Evolutionary conservation across 2,329 filamentous ascomycete genomes (phyloP).

Genomic region (Ploettnerulaceae sp.): DNA sequence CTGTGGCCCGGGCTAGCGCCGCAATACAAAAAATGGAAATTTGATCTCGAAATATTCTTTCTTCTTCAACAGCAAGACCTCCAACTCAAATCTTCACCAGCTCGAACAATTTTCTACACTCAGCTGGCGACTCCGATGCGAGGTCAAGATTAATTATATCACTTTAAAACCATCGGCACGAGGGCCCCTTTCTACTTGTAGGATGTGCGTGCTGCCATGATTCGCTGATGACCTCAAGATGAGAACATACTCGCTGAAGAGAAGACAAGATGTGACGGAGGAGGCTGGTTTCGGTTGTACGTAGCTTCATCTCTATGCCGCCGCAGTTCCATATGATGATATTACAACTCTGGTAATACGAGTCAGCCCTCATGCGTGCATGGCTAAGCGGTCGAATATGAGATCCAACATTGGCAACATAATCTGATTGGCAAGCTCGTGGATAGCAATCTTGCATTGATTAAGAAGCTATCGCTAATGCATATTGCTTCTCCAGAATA

Average conservation of each 20-base stretch:
- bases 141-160: slow-evolving; percentile 61
- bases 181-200: slow-evolving; percentile 46
- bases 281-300: not conserved
- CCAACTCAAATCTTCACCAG: slow-evolving; percentile 72
- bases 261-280: not conserved
- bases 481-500: too few relatives aligned
- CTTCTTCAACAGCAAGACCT: slow-evolving; percentile 54
- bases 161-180: slow-evolving; percentile 81
- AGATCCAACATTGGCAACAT: slow-evolving; percentile 33
- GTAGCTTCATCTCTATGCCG: slow-evolving; percentile 5
- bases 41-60: slow-evolving; percentile 30
- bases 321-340: slow-evolving; percentile 27
- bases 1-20: not conserved
- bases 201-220: slow-evolving; percentile 53
- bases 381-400: slow-evolving; percentile 44
- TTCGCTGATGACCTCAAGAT: slow-evolving; percentile 62
- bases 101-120: slow-evolving; percentile 48
- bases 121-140: slow-evolving; percentile 67
- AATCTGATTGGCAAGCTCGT: too few relatives aligned
- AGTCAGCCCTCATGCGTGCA: slow-evolving; percentile 43
- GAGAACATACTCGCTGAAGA: slow-evolving; percentile 43
- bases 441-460: too few relatives aligned
- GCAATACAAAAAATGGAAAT: not conserved
- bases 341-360: slow-evolving; percentile 46
- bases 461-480: too few relatives aligned